Percentiles rank a stretch among this genome's conserved stretches.
These are phyloP conservation scores for Scedosporium apiospermum DNA, from an alignment of 2,329 filamentous ascomycete species.

Conservation along the genomic window DNA sequence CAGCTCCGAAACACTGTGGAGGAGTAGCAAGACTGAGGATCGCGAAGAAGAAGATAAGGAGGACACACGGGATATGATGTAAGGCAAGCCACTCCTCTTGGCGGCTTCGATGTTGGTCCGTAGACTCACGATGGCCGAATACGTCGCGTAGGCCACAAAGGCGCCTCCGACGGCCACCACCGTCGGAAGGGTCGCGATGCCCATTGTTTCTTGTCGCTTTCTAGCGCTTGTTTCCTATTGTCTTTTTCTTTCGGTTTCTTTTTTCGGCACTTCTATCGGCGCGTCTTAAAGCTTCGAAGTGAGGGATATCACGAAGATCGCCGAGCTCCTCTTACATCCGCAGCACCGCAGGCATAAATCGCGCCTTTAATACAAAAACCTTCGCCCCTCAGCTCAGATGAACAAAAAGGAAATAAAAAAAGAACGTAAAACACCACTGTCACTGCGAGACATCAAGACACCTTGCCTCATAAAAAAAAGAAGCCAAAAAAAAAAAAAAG, in stretches of 20 bases:
- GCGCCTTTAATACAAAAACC: too few species aligned
- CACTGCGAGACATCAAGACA: too few species aligned
- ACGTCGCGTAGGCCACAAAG: constrained; percentile 23
- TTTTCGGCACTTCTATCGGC: neutral
- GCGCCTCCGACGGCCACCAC: constrained; percentile 17
- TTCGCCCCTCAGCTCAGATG: too few species aligned
- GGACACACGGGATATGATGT: constrained; percentile 44
- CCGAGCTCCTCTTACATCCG: too few species aligned
- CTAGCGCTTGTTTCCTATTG: neutral
- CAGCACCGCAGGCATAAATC: too few species aligned
- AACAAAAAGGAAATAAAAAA: too few species aligned
- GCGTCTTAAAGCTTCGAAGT: too few species aligned
- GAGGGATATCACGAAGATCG: too few species aligned
- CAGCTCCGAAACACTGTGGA: neutral
- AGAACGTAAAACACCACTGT: too few species aligned
- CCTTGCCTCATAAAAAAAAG: neutral
- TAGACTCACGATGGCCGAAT: constrained; percentile 23
- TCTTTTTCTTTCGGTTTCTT: neutral
- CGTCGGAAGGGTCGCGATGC: neutral
- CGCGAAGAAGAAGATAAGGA: neutral
- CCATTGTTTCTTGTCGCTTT: neutral
- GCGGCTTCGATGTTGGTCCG: constrained; percentile 37
- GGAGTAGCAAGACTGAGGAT: constrained; percentile 8
- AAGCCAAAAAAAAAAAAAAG: too few species aligned
- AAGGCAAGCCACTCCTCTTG: constrained; percentile 40